Percentiles rank a stretch among this genome's conserved stretches.
These are phyloP conservation scores for Phascolomyces articulosus DNA, from an alignment of 371 early-diverging fungal species.

Conservation along the genomic window DNA sequence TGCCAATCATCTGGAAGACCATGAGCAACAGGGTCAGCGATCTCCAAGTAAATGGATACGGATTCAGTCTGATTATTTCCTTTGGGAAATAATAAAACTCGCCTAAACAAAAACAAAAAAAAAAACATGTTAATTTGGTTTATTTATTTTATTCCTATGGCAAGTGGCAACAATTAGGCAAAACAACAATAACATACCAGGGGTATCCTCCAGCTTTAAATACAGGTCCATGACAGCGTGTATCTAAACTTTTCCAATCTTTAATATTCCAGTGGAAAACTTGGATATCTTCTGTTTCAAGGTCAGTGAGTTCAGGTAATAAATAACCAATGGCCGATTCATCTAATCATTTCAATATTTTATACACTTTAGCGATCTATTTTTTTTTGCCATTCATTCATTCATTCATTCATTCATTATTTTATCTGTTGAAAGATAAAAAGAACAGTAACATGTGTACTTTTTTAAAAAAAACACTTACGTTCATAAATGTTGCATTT, in stretches of 20 bases:
- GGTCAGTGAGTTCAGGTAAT: conserved; percentile 37
- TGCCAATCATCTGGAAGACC: conserved; percentile 77
- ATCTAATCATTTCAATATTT: conserved; percentile 14
- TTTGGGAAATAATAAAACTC: conserved; percentile 83
- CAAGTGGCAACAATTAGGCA: not conserved
- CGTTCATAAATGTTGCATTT: conserved; percentile 20
- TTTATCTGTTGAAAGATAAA: no score
- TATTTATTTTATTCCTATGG: not conserved
- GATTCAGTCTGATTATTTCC: conserved; percentile 77
- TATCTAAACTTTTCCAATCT: conserved; percentile 57
- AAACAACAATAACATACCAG: conserved; percentile 46
- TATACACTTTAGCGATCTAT: no score
- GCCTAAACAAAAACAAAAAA: conserved; percentile 43
- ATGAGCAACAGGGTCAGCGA: conserved; percentile 63
- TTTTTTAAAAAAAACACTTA: no score
- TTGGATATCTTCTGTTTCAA: conserved; percentile 52
- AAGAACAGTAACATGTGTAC: no score
- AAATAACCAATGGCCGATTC: conserved; percentile 33
- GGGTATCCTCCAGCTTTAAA: conserved; percentile 62
- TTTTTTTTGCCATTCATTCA: no score
- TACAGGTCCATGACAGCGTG: conserved; percentile 55
- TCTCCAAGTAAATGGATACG: conserved; percentile 82
- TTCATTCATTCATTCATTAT: not conserved
- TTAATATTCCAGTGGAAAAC: conserved; percentile 63
- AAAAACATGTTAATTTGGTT: no score